Percentiles rank a stretch among this genome's conserved stretches.
phyloP scores from a whole-genome alignment of 1,284 basidiomycete species.

The Naganishia sp. region DNA sequence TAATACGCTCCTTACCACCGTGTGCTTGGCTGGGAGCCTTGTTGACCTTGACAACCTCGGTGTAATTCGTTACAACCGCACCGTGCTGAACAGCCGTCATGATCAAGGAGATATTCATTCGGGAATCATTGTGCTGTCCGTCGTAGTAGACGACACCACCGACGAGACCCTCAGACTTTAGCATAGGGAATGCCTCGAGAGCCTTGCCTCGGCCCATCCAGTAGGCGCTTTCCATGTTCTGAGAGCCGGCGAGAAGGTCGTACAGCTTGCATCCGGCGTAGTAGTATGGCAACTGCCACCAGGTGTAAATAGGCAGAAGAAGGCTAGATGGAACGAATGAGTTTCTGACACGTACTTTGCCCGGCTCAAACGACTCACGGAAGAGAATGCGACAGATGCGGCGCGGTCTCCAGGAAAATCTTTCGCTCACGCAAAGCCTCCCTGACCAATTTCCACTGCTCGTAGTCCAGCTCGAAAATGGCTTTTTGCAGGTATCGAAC shows the following conservation, averaged over 20 bases:
- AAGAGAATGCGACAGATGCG: conserved; percentile 86
- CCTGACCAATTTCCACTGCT: conserved; percentile 92
- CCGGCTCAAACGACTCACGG: conserved; percentile 56
- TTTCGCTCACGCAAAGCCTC: conserved; percentile 91
- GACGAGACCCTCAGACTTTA: conserved; percentile 87
- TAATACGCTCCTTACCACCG: conserved; percentile 63
- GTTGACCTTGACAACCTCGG: conserved; percentile 77
- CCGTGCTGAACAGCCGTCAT: conserved; percentile 94
- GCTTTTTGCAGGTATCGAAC: conserved; percentile 97
- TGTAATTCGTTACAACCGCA: conserved; percentile 86
- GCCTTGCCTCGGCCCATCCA: conserved; percentile 92
- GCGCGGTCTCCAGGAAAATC: conserved; percentile 93
- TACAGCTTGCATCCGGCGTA: conserved; percentile 96
- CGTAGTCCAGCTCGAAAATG: conserved; percentile 89
- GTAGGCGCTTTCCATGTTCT: conserved; percentile 96
- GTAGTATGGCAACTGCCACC: conserved; percentile 97
- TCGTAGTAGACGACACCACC: conserved; percentile 98
- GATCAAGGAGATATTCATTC: conserved; percentile 94
- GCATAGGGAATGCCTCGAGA: conserved; percentile 92
- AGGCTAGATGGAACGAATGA: conserved; percentile 39
- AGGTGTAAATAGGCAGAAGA: conserved; percentile 60
- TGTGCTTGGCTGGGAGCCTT: conserved; percentile 60
- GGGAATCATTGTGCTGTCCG: conserved; percentile 96
- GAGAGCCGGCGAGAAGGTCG: conserved; percentile 89
- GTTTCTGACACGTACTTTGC: not conserved